Percentiles rank a stretch among this genome's conserved stretches.
phyloP scores from a whole-genome alignment of 192 early-diverging fungal genomes.

The Oehlia diaphana region DNA sequence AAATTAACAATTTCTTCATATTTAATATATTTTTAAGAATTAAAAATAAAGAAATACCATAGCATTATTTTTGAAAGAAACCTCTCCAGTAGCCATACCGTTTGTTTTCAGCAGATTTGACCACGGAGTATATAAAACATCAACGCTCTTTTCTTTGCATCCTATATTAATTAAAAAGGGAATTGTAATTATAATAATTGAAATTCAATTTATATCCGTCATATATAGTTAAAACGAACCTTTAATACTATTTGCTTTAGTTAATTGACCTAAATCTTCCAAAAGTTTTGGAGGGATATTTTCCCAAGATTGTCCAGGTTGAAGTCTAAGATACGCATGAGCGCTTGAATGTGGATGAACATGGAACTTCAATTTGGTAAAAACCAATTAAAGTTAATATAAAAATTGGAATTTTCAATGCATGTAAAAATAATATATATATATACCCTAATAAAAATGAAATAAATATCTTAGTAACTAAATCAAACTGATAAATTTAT shows the following conservation, averaged over 20 bases:
- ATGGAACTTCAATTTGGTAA: conserved; percentile 72
- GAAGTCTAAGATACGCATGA: conserved; percentile 92
- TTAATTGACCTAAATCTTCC: conserved; percentile 87
- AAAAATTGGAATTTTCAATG: neutral
- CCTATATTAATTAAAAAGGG: conserved; percentile 41
- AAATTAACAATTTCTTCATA: conserved; percentile 9
- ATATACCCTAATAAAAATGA: conserved; percentile 3
- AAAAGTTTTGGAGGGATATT: conserved; percentile 72
- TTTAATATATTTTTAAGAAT: neutral
- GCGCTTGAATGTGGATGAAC: conserved; percentile 97
- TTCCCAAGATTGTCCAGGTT: conserved; percentile 73
- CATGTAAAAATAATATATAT: neutral
- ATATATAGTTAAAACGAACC: conserved; percentile 39
- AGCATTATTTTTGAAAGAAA: conserved; percentile 82
- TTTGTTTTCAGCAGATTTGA: conserved; percentile 86
- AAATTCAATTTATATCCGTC: too few relatives aligned
- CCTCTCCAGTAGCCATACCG: conserved; percentile 96
- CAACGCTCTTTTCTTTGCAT: conserved; percentile 90
- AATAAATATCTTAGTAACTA: neutral
- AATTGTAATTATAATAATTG: neutral
- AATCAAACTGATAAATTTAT: neutral
- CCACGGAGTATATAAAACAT: conserved; percentile 93
- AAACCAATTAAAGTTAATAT: neutral
- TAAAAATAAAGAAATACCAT: conserved; percentile 33
- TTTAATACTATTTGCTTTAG: conserved; percentile 97